Evolutionary conservation across 2,329 filamentous ascomycete genomes (phyloP).

Genomic region (Sporothrix brunneoviolacea): DNA sequence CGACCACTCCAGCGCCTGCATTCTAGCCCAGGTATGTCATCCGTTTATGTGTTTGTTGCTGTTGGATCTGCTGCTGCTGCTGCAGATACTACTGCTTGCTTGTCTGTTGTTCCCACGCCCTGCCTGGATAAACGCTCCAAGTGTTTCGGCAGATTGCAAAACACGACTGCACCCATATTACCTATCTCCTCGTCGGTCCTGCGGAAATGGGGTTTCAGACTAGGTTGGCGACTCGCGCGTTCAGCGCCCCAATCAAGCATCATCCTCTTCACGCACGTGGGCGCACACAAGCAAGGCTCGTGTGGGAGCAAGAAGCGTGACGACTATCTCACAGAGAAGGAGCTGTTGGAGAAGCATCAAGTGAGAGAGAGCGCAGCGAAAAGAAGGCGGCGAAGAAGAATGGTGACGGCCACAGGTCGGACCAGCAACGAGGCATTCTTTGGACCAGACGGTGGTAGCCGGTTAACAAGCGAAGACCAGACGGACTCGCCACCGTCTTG

Average conservation of each 20-base stretch:
- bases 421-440: too few relatives aligned
- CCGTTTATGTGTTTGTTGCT: neutral
- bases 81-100: neutral
- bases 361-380: neutral
- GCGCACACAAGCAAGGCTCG: neutral
- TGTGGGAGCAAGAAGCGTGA: neutral
- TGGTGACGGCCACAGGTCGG: neutral
- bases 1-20: neutral
- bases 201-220: conserved; percentile 25
- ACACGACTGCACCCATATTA: conserved; percentile 20
- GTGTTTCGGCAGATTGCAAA: conserved; percentile 27
- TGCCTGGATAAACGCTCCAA: conserved; percentile 9
- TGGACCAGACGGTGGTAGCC: too few relatives aligned
- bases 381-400: neutral
- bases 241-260: conserved; percentile 3
- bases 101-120: neutral
- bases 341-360: neutral
- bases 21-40: neutral
- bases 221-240: conserved; percentile 9
- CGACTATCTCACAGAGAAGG: neutral
- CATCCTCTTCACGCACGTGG: neutral
- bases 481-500: neutral
- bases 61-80: neutral
- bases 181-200: conserved; percentile 23
- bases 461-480: too few relatives aligned